phyloP scores from a whole-genome alignment of 768 basidiomycete species.

The Amanita rubescens region DNA sequence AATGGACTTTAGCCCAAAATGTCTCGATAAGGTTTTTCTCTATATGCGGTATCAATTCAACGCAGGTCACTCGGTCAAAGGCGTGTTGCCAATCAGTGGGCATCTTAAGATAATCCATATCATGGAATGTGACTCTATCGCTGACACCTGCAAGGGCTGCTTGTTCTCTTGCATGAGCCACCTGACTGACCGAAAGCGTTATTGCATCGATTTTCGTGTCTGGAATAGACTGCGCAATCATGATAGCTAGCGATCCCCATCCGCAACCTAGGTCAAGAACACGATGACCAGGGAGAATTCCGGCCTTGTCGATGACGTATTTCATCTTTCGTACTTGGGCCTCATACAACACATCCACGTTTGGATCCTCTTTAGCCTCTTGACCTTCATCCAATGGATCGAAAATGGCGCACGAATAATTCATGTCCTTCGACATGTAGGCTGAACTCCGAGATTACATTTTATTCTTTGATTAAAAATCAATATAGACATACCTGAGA shows the following conservation, averaged over 20 bases:
- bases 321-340: not conserved
- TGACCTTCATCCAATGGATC: conserved; percentile 51
- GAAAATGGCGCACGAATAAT: conserved; percentile 70
- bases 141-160: conserved; percentile 44
- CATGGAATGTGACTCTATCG: conserved; percentile 52
- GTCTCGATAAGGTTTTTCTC: conserved; percentile 56
- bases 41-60: conserved; percentile 77
- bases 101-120: conserved; percentile 70
- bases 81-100: conserved; percentile 52
- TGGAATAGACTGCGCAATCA: conserved; percentile 46
- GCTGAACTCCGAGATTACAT: conserved; percentile 20
- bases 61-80: conserved; percentile 65
- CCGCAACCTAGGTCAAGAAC: conserved; percentile 60
- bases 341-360: not conserved
- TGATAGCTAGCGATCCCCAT: conserved; percentile 69
- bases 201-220: conserved; percentile 51
- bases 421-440: conserved; percentile 66
- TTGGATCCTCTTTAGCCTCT: not conserved
- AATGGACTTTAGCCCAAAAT: conserved; percentile 61
- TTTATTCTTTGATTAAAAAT: not conserved
- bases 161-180: conserved; percentile 46
- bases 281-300: conserved; percentile 40
- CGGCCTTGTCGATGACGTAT: conserved; percentile 11
- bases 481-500: conserved; percentile 35
- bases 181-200: conserved; percentile 64